Percentiles rank a stretch among this genome's conserved stretches.
phyloP scores from a whole-genome alignment of 2,329 filamentous ascomycete species.

The Rhytidhysteron rufulum region DNA sequence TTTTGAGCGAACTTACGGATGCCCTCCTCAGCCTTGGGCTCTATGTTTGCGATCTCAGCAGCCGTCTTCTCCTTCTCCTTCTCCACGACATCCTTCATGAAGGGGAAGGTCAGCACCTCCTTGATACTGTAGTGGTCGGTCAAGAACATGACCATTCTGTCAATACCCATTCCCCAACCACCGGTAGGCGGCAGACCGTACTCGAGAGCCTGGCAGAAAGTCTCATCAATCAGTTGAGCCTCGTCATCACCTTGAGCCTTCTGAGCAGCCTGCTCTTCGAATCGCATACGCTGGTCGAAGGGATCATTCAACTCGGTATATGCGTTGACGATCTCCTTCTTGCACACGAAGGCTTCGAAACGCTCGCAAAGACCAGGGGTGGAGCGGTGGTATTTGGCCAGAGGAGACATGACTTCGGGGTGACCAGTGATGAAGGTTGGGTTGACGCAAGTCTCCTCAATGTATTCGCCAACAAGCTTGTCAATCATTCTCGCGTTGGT shows the following conservation, averaged over 20 bases:
- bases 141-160: constrained; percentile 91
- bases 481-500: constrained; percentile 97
- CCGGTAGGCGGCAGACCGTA: constrained; percentile 82
- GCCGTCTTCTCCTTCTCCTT: constrained; percentile 53
- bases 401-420: constrained; percentile 81
- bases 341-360: constrained; percentile 95
- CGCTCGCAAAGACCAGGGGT: constrained; percentile 74
- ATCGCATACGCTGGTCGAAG: constrained; percentile 86
- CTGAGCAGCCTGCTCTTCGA: constrained; percentile 88
- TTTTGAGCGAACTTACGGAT: constrained; percentile 37
- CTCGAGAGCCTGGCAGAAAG: constrained; percentile 86
- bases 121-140: constrained; percentile 95
- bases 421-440: constrained; percentile 90
- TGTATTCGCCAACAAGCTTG: constrained; percentile 81
- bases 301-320: constrained; percentile 98
- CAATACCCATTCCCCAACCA: constrained; percentile 67
- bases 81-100: constrained; percentile 74
- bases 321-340: constrained; percentile 95
- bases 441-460: constrained; percentile 90
- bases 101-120: constrained; percentile 93
- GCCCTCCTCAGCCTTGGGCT: constrained; percentile 59
- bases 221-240: constrained; percentile 93
- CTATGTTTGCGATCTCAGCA: constrained; percentile 60
- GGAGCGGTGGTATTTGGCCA: constrained; percentile 90
- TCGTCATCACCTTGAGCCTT: constrained; percentile 97